Base-by-base conservation (phyloP, 2,329 filamentous ascomycete species). In the Pseudocercospora fuligena region DNA sequence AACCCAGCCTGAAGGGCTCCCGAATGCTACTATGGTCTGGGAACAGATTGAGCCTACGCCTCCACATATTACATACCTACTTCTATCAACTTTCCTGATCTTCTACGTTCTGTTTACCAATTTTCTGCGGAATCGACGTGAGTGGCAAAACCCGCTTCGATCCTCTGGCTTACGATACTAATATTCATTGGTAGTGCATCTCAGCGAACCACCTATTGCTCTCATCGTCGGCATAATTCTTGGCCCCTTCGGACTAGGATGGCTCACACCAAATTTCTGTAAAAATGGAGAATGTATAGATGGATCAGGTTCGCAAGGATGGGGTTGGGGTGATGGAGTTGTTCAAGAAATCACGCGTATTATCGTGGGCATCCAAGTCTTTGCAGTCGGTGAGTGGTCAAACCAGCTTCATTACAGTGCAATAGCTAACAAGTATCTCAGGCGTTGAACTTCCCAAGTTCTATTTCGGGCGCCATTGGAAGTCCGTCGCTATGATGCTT, bases 391-490 rank as follows among this genome's bases (percentile, higher is more conserved):
- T 56, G 19, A 21, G 51, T 56, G 23, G 8, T 11, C 23, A 19
- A 5, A 4, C 14, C 6, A 27, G 16, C 5, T 19, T 25, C 3
- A 2, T 31, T 1, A 11, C 12, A 25, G 11, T 9, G 5, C 8
- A n/a, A 19, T 16, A 27, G 11, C 25, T 56, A 19, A 56, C 4
- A 5, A 11, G 11, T 25, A 3, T 27, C 1, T 11, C 27, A 56
- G 74, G 76, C 56, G 75, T 80, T 16, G 75, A 78, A 64, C 70
- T 80, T 23, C 78, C 82, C 5, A 76, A 78, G 36, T 73, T 74
- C 67, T 87, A 85, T 73, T 82, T 86, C 66, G 78, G 77, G 25
- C 79, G 80, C 64, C 83, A 86, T 70, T 87, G 86, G 76, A 83
- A 79, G 61, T 86, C 82, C 33, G 72, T 86, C 4, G 76, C 77